Base-by-base conservation (phyloP, 306 rosid genomes). In the Prosopis cineraria region DNA sequence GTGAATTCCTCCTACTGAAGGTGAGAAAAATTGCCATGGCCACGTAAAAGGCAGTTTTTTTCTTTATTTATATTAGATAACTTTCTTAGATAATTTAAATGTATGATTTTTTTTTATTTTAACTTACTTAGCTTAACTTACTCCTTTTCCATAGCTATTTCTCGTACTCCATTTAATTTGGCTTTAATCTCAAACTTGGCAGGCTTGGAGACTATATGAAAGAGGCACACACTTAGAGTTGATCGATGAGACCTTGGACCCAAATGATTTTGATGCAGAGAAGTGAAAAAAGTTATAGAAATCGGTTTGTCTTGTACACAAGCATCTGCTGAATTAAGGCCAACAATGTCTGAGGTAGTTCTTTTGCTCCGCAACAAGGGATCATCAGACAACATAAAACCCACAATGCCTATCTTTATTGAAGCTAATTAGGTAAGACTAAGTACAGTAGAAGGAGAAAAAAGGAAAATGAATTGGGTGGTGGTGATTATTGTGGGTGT, bases 1-100 rank as follows among this genome's bases (percentile, higher is more conserved):
- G 91, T 7, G 91, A 84, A 36, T 87, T 73, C 73, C 96, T 91
- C 40, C 91, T 91, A 47, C 77, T 72, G 85, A 81, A 83, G 81
- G 96, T 89, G 82, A 83, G 87, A 52, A 72, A n/a, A 79, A 70
- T 36, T 50, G 7, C 11, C 58, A 6, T 50, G 10, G 7, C 11
- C 2, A 50, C 27, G 6, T 11, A 27, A 13, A 27, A 58, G 12
- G 4, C 1, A 22, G 13, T 53, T 20, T 9, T 20, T 6, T 2
- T 20, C 5, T 37, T 31, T 4, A 1, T 31, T 31, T 31, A 2
- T 31, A 1, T 4, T 48, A n/a, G n/a, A n/a, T n/a, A n/a, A n/a
- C 52, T 14, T 19, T 48, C 6, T 48, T 19, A 19, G 25, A 19
- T 0, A 19, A 1, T 48, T 4, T 19, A 48, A 6, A 17, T 48